Evolutionary conservation across 1,284 basidiomycete species (phyloP).

Genomic region (Austroboletus niveus): DNA sequence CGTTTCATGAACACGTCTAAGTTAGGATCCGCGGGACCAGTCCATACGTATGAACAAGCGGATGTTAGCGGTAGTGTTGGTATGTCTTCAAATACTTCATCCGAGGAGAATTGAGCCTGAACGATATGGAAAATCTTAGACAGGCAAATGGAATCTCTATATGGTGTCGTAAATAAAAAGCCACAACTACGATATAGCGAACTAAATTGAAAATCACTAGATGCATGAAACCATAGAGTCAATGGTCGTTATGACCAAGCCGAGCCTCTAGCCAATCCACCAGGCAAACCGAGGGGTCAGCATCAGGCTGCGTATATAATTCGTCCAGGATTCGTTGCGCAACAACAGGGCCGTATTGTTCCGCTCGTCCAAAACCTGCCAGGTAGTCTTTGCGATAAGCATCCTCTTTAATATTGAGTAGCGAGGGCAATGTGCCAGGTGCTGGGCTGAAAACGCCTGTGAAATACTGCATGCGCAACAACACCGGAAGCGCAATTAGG

Average conservation of each 20-base stretch:
- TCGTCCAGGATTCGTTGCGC: conserved; percentile 54
- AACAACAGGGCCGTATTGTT: conserved; percentile 63
- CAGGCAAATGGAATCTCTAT: background rate
- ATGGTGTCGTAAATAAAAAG: background rate
- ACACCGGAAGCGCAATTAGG: conserved; percentile 64
- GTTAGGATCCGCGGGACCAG: too few species aligned
- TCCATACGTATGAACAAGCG: too few species aligned
- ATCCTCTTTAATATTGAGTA: conserved; percentile 57
- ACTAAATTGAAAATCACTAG: background rate
- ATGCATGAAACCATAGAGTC: conserved; percentile 18
- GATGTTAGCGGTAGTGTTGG: too few species aligned
- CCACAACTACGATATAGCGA: background rate
- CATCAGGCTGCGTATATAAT: conserved; percentile 34
- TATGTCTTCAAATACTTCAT: too few species aligned
- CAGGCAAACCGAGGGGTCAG: conserved; percentile 32
- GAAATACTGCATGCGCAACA: conserved; percentile 44
- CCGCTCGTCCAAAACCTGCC: conserved; percentile 70
- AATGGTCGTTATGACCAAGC: conserved; percentile 32
- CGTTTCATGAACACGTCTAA: too few species aligned
- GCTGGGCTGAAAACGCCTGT: conserved; percentile 26
- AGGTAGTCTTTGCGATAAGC: conserved; percentile 67
- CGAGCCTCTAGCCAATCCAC: conserved; percentile 51
- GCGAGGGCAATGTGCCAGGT: conserved; percentile 43
- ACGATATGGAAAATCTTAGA: background rate
- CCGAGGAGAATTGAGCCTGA: too few species aligned